phyloP scores from a whole-genome alignment of 148 eudicot genomes.

The Agrostemma githago region DNA sequence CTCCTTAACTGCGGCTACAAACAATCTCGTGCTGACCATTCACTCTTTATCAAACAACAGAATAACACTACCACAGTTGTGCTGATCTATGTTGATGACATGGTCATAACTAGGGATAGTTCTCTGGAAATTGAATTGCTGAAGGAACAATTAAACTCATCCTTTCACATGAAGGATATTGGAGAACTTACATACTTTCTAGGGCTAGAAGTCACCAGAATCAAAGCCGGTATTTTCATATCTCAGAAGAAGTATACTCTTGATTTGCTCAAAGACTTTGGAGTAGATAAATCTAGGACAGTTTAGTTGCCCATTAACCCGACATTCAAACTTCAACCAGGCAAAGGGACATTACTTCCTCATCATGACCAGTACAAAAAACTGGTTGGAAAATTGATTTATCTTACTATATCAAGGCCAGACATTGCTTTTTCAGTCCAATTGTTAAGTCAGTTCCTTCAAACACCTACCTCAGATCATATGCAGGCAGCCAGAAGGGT shows the following conservation, averaged over 20 bases:
- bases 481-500: not conserved
- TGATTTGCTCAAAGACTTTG: not conserved
- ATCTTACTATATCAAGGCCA: not conserved
- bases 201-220: not conserved
- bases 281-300: not conserved
- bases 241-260: not conserved
- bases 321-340: not conserved
- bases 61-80: not conserved
- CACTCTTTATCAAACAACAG: not conserved
- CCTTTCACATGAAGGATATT: slow-evolving; percentile 1
- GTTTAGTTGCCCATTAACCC: too few species aligned
- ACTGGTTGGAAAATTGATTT: not conserved
- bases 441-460: not conserved
- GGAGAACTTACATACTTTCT: not conserved
- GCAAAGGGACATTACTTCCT: not conserved
- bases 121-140: not conserved
- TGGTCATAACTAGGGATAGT: not conserved
- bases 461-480: not conserved
- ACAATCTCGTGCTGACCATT: not conserved
- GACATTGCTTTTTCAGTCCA: not conserved
- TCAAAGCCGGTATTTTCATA: not conserved
- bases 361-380: not conserved
- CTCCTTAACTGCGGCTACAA: not conserved
- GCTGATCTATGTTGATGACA: slow-evolving; percentile 2
- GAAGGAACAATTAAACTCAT: not conserved